Evolutionary conservation across 495 filamentous ascomycete genomes (phyloP), one percentile per base, ranked within the genome.

Genomic region (Penicillium canariense): DNA sequence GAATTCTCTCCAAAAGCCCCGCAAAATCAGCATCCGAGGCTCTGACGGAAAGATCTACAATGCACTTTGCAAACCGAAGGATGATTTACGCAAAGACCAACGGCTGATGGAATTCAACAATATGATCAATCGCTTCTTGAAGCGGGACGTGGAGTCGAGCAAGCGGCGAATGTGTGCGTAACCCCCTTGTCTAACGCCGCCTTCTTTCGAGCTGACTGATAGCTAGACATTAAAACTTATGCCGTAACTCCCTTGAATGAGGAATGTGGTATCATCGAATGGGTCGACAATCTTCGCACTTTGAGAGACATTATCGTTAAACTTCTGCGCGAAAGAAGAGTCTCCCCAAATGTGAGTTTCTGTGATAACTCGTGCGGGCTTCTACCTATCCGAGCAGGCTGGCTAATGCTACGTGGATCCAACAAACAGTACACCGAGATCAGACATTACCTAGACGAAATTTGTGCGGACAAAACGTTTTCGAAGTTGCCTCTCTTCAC

Each of bases 61-160:
- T 25, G 83, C 97, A 14, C 80, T 99, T 42, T 94, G 95, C 76
- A 99, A 99, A 62, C 94, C 94, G 5, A 97, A 97, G 68, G 94
- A 97, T 65, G 95, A 99, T 68, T 80, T 99, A 5, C 87, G 94
- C 6, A 97, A 96, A 60, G 94, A 99, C 57, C 91, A 96, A 61
- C 88, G 94, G 42, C 83, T 98, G 18, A 97, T 99, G 95, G 95
- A 97, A 66, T 99, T 97, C 79, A 97, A 96, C 66, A 84, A 87
- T 52, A 92, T 97, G 86, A 96, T 99, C 73, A 97, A 97, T 65
- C 82, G 95, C 51, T 88, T 91, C 22, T 71, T 99, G 27, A 95
- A 96, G 63, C 83, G 87, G 55, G 93, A 97, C 61, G 86, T 90
- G 14, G 93, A 96, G 64, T 86, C 90, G 9, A 93, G 89, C 72